Conservation (phyloP, 345 rosid species). For the Rubroshorea leprosula region DNA sequence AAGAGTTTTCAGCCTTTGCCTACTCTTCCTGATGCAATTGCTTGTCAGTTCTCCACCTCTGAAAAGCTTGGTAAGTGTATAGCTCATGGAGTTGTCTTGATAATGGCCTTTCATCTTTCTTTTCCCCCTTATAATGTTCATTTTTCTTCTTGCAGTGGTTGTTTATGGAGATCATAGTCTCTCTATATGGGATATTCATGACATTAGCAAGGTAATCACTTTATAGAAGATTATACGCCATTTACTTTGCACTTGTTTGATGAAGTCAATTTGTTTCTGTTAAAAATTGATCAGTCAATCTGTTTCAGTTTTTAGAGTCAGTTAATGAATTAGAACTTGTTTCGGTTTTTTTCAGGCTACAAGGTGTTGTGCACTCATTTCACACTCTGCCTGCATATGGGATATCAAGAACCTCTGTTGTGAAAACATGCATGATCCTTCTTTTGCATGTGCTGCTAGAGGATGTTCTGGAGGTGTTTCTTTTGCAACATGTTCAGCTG, state of each 20-base stretch:
- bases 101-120: slow-evolving; percentile 3
- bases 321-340: slow-evolving; percentile 15
- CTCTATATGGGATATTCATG: slow-evolving; percentile 64
- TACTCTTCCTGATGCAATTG: slow-evolving; percentile 62
- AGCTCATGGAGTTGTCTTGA: slow-evolving; percentile 4
- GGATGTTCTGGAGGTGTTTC: slow-evolving; percentile 83
- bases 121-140: background rate
- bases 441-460: slow-evolving; percentile 63
- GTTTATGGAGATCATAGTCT: slow-evolving; percentile 72
- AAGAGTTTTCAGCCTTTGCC: slow-evolving; percentile 22
- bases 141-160: slow-evolving; percentile 51
- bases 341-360: slow-evolving; percentile 44
- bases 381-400: slow-evolving; percentile 79
- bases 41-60: slow-evolving; percentile 66
- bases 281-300: slow-evolving; percentile 6
- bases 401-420: slow-evolving; percentile 78
- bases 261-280: slow-evolving; percentile 5
- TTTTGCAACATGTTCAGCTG: slow-evolving; percentile 83
- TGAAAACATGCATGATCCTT: slow-evolving; percentile 68
- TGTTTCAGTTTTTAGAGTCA: slow-evolving; percentile 20
- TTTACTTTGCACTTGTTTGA: slow-evolving; percentile 10
- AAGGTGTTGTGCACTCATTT: slow-evolving; percentile 54
- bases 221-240: slow-evolving; percentile 2
- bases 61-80: slow-evolving; percentile 54
- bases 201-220: slow-evolving; percentile 51